Evolutionary conservation across 306 rosid species (phyloP).

Genomic region (Quercus dentata): DNA sequence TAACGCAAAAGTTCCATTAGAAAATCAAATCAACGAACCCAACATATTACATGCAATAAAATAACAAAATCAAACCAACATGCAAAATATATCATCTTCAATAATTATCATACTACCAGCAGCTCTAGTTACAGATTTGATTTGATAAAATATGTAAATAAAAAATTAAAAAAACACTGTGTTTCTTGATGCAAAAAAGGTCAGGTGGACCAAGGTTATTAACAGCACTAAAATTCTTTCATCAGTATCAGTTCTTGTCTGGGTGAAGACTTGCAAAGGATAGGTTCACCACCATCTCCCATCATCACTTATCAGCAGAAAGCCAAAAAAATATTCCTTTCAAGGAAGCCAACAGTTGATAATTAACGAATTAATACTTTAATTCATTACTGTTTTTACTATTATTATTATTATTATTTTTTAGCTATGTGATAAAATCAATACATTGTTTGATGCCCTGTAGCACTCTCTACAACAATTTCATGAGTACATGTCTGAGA

Average conservation of each 20-base stretch:
- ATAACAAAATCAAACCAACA: background rate
- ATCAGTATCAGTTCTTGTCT: background rate
- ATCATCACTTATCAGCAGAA: too few relatives aligned
- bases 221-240: background rate
- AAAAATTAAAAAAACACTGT: too few relatives aligned
- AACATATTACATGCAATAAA: background rate
- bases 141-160: background rate
- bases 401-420: too few relatives aligned
- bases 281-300: too few relatives aligned
- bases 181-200: background rate
- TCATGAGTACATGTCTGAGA: background rate
- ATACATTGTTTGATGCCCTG: background rate
- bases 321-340: background rate
- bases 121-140: background rate
- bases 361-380: background rate
- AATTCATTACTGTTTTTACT: too few relatives aligned
- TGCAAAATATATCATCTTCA: background rate
- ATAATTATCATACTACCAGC: background rate
- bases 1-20: background rate
- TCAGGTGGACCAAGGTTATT: background rate
- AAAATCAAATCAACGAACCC: background rate
- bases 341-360: background rate
- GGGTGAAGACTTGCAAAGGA: background rate
- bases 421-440: background rate
- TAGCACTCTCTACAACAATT: background rate